phyloP scores from a whole-genome alignment of 139 green algal genomes.

The Trebouxia sp. region DNA sequence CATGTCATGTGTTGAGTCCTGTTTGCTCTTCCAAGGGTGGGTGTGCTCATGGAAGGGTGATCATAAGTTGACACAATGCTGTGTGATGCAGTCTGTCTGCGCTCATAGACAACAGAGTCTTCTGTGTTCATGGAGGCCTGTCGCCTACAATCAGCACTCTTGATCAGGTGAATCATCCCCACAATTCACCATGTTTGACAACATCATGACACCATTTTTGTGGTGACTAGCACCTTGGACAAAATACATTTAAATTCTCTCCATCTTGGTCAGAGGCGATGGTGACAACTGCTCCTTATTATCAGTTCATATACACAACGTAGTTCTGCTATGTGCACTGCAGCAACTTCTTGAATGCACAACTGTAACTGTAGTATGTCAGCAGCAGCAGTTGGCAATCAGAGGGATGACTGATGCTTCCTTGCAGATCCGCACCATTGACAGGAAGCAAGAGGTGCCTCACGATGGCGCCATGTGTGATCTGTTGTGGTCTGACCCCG shows the following conservation, averaged over 20 bases:
- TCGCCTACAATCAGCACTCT: constrained; percentile 90
- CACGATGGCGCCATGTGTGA: constrained; percentile 99
- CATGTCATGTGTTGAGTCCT: not conserved
- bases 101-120: constrained; percentile 90
- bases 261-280: not conserved
- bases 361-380: too few species aligned
- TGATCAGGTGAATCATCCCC: constrained; percentile 79
- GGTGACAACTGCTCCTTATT: not conserved
- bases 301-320: too few species aligned
- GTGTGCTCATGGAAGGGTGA: too few species aligned
- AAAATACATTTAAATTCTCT: too few species aligned
- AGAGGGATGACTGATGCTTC: too few species aligned
- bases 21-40: not conserved
- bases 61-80: too few species aligned
- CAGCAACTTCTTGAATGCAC: not conserved
- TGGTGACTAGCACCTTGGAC: too few species aligned
- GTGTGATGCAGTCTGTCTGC: constrained; percentile 63
- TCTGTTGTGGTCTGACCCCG: constrained; percentile 95
- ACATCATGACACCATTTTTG: not conserved
- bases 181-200: too few species aligned
- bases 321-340: not conserved
- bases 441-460: constrained; percentile 98
- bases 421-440: constrained; percentile 88
- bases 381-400: too few species aligned
- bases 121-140: constrained; percentile 97